A percentile compares a stretch with the other conserved stretches of the same genome.
Conservation (phyloP, 257 asterid species). For the Anisodus tanguticus region DNA sequence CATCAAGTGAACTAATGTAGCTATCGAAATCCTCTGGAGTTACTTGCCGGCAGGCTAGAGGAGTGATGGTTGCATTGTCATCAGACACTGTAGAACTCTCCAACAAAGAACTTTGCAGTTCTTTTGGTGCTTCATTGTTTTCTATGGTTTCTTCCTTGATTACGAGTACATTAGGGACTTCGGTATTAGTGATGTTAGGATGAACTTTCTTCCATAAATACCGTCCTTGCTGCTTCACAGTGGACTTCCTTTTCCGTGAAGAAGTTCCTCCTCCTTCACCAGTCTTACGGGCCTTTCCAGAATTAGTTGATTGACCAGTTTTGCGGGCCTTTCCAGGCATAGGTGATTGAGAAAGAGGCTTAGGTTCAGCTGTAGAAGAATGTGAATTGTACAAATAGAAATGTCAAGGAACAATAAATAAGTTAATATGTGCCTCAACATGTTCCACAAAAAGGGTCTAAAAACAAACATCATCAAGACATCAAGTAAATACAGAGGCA, state of each 20-base stretch:
- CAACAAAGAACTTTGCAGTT: neutral
- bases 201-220: constrained; percentile 22
- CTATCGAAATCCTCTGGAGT: constrained; percentile 42
- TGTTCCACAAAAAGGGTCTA: neutral
- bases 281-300: constrained; percentile 17
- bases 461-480: neutral
- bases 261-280: constrained; percentile 14
- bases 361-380: constrained; percentile 16
- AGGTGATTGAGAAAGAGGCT: constrained; percentile 23
- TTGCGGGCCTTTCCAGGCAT: neutral
- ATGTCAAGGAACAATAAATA: neutral
- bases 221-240: neutral
- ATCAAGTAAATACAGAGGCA: constrained; percentile 5
- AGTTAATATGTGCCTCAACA: neutral
- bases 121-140: neutral
- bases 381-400: neutral
- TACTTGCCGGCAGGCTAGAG: constrained; percentile 13
- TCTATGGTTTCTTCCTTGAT: constrained; percentile 10
- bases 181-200: neutral
- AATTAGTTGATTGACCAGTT: neutral
- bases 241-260: constrained; percentile 21
- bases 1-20: constrained; percentile 52
- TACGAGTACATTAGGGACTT: neutral
- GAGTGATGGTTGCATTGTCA: constrained; percentile 19
- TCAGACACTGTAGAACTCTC: neutral